These are phyloP conservation scores for Rugosomyces carneus DNA, from an alignment of 1,284 basidiomycete species.

Conservation along the genomic window DNA sequence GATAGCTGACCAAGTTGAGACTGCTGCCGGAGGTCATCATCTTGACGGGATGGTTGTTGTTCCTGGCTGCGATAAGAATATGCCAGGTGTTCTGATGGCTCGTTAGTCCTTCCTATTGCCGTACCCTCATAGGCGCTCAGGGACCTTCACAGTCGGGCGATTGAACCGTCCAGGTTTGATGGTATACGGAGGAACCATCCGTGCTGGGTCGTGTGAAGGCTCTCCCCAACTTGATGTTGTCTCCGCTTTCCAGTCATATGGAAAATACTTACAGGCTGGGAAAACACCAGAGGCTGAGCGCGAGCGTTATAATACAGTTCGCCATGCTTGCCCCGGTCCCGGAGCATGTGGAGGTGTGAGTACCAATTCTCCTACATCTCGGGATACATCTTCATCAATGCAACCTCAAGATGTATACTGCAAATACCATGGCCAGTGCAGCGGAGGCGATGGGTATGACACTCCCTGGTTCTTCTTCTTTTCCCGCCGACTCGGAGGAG, in stretches of 20 bases:
- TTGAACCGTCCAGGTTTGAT: slow-evolving; percentile 93
- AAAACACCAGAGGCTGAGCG: slow-evolving; percentile 78
- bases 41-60: slow-evolving; percentile 97
- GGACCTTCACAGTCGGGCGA: slow-evolving; percentile 61
- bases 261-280: slow-evolving; percentile 87
- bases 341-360: slow-evolving; percentile 93
- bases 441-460: slow-evolving; percentile 93
- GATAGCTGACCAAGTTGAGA: slow-evolving; percentile 95
- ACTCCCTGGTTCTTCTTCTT: slow-evolving; percentile 93
- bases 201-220: slow-evolving; percentile 81
- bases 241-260: slow-evolving; percentile 93
- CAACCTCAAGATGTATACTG: slow-evolving; percentile 78
- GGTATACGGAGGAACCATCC: slow-evolving; percentile 96
- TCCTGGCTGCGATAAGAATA: slow-evolving; percentile 97
- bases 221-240: slow-evolving; percentile 85
- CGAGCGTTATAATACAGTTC: slow-evolving; percentile 77
- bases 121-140: slow-evolving; percentile 16
- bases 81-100: slow-evolving; percentile 94
- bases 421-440: slow-evolving; percentile 94
- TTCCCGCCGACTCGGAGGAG: slow-evolving; percentile 87
- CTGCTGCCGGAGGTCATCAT: slow-evolving; percentile 95
- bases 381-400: slow-evolving; percentile 1
- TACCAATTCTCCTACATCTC: slow-evolving; percentile 15
- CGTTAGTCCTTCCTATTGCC: slow-evolving; percentile 49
- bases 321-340: slow-evolving; percentile 91